Evolutionary conservation across 1,139 yeast genomes (phyloP).

Genomic region (Scheffersomyces titani): DNA sequence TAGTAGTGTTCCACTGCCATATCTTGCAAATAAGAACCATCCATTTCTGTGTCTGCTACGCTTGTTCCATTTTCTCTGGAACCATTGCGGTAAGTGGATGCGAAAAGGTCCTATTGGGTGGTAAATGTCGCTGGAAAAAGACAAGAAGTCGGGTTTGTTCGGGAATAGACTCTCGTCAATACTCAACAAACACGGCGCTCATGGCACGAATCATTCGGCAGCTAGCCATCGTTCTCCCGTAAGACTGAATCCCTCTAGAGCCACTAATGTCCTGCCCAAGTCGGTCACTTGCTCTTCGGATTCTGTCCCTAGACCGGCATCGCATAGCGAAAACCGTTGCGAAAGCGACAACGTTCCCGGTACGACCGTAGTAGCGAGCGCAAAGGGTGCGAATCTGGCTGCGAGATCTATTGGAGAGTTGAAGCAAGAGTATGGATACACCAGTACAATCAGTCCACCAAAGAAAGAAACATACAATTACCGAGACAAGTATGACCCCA

Average conservation of each 20-base stretch:
- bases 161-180: conserved; percentile 31
- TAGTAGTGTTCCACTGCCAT: too few species aligned
- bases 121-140: neutral
- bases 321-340: neutral
- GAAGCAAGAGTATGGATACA: neutral
- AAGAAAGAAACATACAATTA: neutral
- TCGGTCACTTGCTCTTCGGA: neutral
- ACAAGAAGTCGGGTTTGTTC: conserved; percentile 11
- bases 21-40: neutral
- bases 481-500: neutral
- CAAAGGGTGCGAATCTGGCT: neutral
- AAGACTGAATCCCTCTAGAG: neutral
- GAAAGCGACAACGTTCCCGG: neutral
- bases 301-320: neutral
- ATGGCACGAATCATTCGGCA: neutral
- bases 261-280: neutral
- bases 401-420: too few species aligned
- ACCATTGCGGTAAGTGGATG: neutral
- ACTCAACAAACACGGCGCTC: conserved; percentile 16
- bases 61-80: neutral
- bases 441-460: neutral
- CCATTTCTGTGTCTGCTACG: neutral
- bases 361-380: neutral
- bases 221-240: neutral
- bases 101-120: neutral